phyloP scores from a whole-genome alignment of 2,329 filamentous ascomycete species.

The Metarhizium robertsii region DNA sequence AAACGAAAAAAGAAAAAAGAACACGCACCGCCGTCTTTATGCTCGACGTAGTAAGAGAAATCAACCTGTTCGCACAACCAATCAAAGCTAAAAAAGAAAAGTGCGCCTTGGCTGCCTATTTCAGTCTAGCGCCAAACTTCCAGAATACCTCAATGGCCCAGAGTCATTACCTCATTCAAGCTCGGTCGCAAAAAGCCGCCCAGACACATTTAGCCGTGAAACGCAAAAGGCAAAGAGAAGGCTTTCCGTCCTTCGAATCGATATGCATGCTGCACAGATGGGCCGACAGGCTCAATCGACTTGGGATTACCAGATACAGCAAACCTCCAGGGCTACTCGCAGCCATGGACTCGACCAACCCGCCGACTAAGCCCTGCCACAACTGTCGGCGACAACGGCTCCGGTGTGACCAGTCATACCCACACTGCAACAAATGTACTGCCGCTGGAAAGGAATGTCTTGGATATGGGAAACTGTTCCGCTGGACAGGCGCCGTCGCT shows the following conservation, averaged over 20 bases:
- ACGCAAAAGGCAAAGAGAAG: conserved; percentile 2
- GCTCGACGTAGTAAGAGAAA: too few relatives aligned
- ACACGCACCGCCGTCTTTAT: too few relatives aligned
- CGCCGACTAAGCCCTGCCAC: conserved; percentile 34
- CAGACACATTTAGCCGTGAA: background rate
- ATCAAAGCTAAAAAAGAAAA: too few relatives aligned
- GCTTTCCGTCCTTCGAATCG: background rate
- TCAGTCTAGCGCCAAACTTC: conserved; percentile 16
- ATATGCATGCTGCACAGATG: conserved; percentile 5
- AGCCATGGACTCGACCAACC: conserved; percentile 14
- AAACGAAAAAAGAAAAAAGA: too few relatives aligned
- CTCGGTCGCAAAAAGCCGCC: background rate
- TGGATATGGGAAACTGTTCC: conserved; percentile 42
- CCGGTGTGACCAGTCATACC: conserved; percentile 42
- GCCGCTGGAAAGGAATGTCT: conserved; percentile 40
- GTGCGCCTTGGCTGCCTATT: background rate
- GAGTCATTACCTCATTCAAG: background rate
- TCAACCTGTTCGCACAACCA: too few relatives aligned
- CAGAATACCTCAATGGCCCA: conserved; percentile 1
- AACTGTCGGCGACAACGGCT: conserved; percentile 44
- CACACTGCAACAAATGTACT: conserved; percentile 42
- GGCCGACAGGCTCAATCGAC: conserved; percentile 7
- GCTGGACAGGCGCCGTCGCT: conserved; percentile 40
- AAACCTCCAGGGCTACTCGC: background rate
- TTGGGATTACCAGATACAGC: conserved; percentile 4